Conservation (phyloP, 805 yeast species). For the Ogataea siamensis region DNA sequence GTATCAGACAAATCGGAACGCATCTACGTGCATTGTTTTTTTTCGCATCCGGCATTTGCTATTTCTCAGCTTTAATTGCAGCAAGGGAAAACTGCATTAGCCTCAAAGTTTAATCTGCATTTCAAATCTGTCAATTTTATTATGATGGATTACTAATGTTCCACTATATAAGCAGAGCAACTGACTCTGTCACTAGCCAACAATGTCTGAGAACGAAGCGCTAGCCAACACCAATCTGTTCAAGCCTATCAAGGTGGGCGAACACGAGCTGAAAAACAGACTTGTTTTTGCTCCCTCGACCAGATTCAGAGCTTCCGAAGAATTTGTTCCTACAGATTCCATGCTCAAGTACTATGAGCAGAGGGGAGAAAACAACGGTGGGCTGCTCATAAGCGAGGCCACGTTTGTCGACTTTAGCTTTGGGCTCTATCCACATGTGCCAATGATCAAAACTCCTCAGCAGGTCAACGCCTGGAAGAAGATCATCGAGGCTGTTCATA, state of each 20-base stretch:
- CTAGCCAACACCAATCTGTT: conserved; percentile 30
- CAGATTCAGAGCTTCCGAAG: conserved; percentile 39
- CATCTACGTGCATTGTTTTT: too few relatives aligned
- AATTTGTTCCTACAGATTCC: conserved; percentile 45
- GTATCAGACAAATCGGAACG: too few relatives aligned
- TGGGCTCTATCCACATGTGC: conserved; percentile 43
- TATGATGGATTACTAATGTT: not conserved
- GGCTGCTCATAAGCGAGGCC: conserved; percentile 61
- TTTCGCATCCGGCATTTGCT: too few relatives aligned
- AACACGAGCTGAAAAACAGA: conserved; percentile 38
- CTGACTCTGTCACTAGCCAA: not conserved
- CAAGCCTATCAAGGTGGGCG: conserved; percentile 45
- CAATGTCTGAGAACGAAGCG: not conserved
- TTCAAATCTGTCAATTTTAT: too few relatives aligned
- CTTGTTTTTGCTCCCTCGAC: conserved; percentile 52
- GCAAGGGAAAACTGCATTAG: too few relatives aligned
- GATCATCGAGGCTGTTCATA: conserved; percentile 49
- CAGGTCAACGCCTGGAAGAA: conserved; percentile 51
- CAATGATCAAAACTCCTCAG: conserved; percentile 48
- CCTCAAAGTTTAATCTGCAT: too few relatives aligned
- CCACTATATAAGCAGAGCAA: not conserved
- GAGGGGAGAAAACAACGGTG: conserved; percentile 54
- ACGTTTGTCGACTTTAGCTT: conserved; percentile 45
- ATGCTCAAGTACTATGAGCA: conserved; percentile 53
- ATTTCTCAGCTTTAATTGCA: too few relatives aligned